Base-by-base conservation (phyloP, 345 rosid species). In the Rubroshorea leprosula region DNA sequence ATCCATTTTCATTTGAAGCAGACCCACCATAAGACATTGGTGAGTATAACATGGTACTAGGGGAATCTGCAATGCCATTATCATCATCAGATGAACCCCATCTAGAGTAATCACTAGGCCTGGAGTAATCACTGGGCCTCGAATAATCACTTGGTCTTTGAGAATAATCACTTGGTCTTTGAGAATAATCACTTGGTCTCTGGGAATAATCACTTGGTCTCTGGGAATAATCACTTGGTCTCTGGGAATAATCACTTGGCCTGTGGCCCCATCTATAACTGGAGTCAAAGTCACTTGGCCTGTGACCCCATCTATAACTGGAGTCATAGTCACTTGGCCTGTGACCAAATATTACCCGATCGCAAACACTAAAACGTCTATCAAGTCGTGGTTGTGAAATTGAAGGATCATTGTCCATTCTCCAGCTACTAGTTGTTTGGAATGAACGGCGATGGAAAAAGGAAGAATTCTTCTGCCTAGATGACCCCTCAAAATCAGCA, bases 51-150 rank as follows among this genome's bases (percentile, higher is more conserved):
- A 85, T 76, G 22, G 91, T 83, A 67, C 97, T 86, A 0, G 97
- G 99, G 3, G 97, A 89, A 59, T 93, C 97, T 21, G 89, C 96
- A 14, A 71, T 83, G 9, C 87, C 89, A 18, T 87, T 82, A 74
- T 93, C 99, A 76, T 90, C 99, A 63, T 93, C 97, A 0, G 97
- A 93, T 0, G 94, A 89, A 29, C 99, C 96, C 88, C 85, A 85
- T 73, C 95, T 69, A 4, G 99, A 84, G 71, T 65, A 89, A 65
- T 93, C 97, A 72, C 99, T 83, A 5, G 92, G 96, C 68, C 93
- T 72, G 12, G 98, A 92, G 69, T 80, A 91, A 68, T 86, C 95
- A 68, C 97, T 90, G 3, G 93, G 77, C 66, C 97, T 76, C 2
- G 94, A 81, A 55, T 76, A 83, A 69, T 86, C 97, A 64, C 97